Evolutionary conservation across 352 stramenopile genomes (phyloP).

Genomic region (Pythium dissimile): DNA sequence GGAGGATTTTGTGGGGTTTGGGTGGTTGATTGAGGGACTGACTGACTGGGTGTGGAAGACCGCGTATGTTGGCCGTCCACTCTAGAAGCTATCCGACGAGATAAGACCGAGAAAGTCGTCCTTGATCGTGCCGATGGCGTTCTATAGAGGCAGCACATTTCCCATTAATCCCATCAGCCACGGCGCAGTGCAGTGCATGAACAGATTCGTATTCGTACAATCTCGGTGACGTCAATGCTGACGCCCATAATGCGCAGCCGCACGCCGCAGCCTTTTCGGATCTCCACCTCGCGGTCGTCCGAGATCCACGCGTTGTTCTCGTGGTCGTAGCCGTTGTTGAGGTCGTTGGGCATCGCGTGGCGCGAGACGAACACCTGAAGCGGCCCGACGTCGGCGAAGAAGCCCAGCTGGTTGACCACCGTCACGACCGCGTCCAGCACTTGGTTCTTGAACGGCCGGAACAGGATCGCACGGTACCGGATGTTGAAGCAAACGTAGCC

Average conservation of each 20-base stretch:
- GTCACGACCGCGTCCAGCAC: constrained; percentile 97
- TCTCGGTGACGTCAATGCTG: constrained; percentile 96
- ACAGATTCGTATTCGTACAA: constrained; percentile 42
- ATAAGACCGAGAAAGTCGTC: constrained; percentile 98
- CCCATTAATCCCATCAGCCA: too few relatives aligned
- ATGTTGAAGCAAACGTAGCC: constrained; percentile 96
- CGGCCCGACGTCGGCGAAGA: constrained; percentile 95
- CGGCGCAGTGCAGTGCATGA: background rate
- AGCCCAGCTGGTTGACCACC: constrained; percentile 95
- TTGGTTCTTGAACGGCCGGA: constrained; percentile 97
- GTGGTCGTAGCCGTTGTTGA: constrained; percentile 94
- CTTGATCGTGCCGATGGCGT: constrained; percentile 97
- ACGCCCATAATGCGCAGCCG: constrained; percentile 96
- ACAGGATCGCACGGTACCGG: constrained; percentile 95
- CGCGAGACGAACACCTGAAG: constrained; percentile 97
- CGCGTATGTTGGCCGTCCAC: too few relatives aligned
- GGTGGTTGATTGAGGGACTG: too few relatives aligned
- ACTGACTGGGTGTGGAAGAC: too few relatives aligned
- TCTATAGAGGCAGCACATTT: constrained; percentile 58
- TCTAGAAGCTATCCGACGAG: constrained; percentile 74
- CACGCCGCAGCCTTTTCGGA: constrained; percentile 94
- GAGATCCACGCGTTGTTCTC: constrained; percentile 97
- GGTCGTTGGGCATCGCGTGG: constrained; percentile 93
- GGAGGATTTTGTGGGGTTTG: too few relatives aligned
- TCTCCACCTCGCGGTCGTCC: constrained; percentile 96